Evolutionary conservation across 441 rosid genomes (phyloP).

Genomic region (Raphanus hybrid): DNA sequence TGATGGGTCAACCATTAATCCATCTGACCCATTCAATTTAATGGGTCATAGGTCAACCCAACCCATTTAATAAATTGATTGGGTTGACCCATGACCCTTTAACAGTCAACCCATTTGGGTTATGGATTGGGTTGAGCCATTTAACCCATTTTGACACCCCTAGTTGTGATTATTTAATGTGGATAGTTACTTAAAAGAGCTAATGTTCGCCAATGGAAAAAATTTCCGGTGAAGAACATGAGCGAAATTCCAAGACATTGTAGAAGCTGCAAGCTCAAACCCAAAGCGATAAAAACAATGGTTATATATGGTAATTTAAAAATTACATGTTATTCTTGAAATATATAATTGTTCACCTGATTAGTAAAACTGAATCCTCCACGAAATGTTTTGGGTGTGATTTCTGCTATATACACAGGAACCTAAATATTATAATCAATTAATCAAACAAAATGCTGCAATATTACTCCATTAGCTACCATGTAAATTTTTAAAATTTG

Average conservation of each 20-base stretch:
- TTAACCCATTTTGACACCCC: too few species aligned
- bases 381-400: conserved; percentile 53
- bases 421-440: conserved; percentile 43
- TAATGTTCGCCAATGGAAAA: conserved; percentile 55
- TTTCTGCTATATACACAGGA: conserved; percentile 62
- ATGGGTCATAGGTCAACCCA: too few species aligned
- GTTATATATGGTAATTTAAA: background rate
- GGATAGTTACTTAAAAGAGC: conserved; percentile 47
- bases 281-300: background rate
- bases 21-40: too few species aligned
- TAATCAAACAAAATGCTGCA: background rate
- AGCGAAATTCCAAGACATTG: conserved; percentile 49
- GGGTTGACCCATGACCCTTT: too few species aligned
- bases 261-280: conserved; percentile 45
- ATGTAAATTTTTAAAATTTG: background rate
- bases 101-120: too few species aligned
- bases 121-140: too few species aligned
- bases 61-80: too few species aligned
- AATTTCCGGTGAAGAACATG: conserved; percentile 47
- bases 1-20: too few species aligned
- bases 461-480: background rate
- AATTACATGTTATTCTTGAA: background rate
- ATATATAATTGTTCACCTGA: conserved; percentile 38
- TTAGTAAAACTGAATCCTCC: conserved; percentile 50
- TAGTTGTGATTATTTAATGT: background rate